Base-by-base conservation (phyloP, 2,329 filamentous ascomycete genomes). In the Penicillium verrucosum region DNA sequence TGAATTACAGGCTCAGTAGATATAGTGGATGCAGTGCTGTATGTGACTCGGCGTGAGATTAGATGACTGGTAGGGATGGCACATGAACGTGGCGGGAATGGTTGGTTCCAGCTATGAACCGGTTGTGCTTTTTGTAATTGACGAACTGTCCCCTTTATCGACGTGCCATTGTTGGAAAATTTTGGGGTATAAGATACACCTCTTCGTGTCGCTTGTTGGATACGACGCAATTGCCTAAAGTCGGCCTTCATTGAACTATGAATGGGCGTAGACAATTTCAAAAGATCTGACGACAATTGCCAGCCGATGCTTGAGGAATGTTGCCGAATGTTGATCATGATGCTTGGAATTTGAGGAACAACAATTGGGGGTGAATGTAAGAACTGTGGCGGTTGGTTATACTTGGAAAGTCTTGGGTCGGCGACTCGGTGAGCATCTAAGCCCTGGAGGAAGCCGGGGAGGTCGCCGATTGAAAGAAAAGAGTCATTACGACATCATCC, bases 1-100 rank as follows among this genome's bases (percentile, higher is more conserved):
- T 73, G 65, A 3, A 73, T 63, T 4, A 59, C 65, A 27, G 70
- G 70, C 25, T 45, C 38, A 1, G 49, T 25, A 18, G 34, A 37
- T 18, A 16, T 40, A 34, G 41, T 43, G 25, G 57, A 16, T 38
- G 25, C 27, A 14, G 58, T 64, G 52, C 50, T 58, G 32, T 61
- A 56, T 41, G 21, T n/a, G n/a, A 37, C 21, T 27, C 21, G 54
- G 11, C 8, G n/a, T 42, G 30, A 14, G 40, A 11, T 23, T 47
- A 16, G 30, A 11, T 29, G 40, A 11, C n/a, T 18, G 37, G 21
- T 25, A 40, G 23, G 5, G 30, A n/a, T 41, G 21, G 23, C 27
- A 7, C 7, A 21, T 34, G 27, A 25, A 23, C 11, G 10, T 27
- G 37, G 48, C 29, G 48, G 36, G 29, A 16, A 34, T 16, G 38